These are phyloP conservation scores for Termitomyces sp. DNA, from an alignment of 768 basidiomycete species.

Conservation along the genomic window DNA sequence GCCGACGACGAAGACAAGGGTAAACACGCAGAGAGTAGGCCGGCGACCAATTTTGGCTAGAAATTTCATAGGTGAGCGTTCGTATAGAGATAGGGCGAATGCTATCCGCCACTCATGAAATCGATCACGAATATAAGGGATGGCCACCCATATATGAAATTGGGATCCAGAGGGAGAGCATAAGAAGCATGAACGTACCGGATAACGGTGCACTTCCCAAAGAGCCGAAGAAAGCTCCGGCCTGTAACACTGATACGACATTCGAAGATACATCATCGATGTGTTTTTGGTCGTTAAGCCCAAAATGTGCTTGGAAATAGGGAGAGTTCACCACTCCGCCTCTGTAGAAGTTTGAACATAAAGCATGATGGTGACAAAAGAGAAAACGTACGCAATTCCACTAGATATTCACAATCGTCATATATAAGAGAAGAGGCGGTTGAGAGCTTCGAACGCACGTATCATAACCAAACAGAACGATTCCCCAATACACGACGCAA, in stretches of 20 bases:
- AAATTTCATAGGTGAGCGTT: neutral
- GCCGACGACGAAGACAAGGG: slow-evolving; percentile 62
- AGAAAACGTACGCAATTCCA: slow-evolving; percentile 16
- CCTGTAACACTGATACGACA: slow-evolving; percentile 85
- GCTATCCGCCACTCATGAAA: neutral
- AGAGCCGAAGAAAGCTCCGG: slow-evolving; percentile 86
- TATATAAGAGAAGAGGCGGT: neutral
- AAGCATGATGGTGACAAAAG: neutral
- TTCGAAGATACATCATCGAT: slow-evolving; percentile 62
- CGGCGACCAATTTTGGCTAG: slow-evolving; percentile 66
- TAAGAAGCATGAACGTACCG: slow-evolving; percentile 27
- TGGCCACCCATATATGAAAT: neutral
- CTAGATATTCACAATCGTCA: neutral
- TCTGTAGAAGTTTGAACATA: neutral
- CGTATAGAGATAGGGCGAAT: neutral
- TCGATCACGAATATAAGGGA: neutral
- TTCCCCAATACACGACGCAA: slow-evolving; percentile 21
- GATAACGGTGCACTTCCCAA: slow-evolving; percentile 62
- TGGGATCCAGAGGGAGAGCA: neutral
- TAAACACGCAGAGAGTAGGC: slow-evolving; percentile 55
- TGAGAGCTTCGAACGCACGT: slow-evolving; percentile 12
- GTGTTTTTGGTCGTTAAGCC: slow-evolving; percentile 35
- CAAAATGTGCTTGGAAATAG: slow-evolving; percentile 62
- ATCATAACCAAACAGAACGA: slow-evolving; percentile 21
- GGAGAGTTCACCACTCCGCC: slow-evolving; percentile 21